Conservation (phyloP, 176 grass and related monocot species). For the Oryza meridionalis region DNA sequence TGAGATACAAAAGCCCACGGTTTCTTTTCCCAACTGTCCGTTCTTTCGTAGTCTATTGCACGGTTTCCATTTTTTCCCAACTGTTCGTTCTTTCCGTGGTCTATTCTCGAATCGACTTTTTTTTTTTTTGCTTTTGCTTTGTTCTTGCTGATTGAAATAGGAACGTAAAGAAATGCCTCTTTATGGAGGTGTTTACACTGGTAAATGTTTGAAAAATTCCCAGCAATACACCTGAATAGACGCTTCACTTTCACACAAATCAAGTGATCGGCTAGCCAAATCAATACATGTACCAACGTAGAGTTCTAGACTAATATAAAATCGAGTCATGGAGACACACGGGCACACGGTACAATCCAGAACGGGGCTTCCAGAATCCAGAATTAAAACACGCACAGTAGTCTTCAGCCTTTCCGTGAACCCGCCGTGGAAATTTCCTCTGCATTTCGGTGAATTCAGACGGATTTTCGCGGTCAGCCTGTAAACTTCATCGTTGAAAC, state of each 20-base stretch:
- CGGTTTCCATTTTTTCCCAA: background rate
- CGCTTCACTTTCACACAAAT: background rate
- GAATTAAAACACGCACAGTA: background rate
- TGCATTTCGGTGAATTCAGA: background rate
- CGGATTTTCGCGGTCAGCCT: conserved; percentile 2
- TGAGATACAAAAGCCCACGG: background rate
- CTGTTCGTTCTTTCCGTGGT: background rate
- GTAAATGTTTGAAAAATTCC: background rate
- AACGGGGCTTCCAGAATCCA: background rate
- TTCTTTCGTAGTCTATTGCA: background rate
- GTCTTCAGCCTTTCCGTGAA: background rate
- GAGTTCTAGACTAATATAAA: background rate
- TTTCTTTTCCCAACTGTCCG: background rate
- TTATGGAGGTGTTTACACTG: background rate
- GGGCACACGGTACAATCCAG: background rate
- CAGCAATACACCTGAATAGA: background rate
- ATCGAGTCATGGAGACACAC: background rate
- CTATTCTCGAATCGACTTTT: background rate
- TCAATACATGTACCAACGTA: background rate
- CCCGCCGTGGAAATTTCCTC: background rate
- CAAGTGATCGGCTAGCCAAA: background rate
- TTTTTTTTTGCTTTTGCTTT: too few relatives aligned
- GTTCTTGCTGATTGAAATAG: background rate
- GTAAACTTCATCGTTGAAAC: background rate
- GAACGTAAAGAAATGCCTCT: background rate